Base-by-base conservation (phyloP, 306 rosid species). In the Glycine soja region DNA sequence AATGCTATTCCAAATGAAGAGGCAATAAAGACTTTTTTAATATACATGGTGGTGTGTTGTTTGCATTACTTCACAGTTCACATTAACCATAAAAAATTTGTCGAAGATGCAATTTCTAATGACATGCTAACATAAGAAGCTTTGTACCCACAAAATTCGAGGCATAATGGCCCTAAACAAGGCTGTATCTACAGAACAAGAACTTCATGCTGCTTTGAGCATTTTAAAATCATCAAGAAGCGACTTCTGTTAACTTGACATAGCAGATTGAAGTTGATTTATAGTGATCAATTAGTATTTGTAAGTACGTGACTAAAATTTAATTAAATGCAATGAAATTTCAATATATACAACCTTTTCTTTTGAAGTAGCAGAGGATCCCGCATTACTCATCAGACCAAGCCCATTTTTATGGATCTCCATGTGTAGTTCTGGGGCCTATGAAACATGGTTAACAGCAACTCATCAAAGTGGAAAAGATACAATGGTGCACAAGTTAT, bases 351-450 rank as follows among this genome's bases (percentile, higher is more conserved):
- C 76, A 68, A 93, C 98, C 93, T 90, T 87, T 78, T 70, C 81
- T 72, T 80, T 84, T 54, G 92, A 82, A 24, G 92, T 65, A 62
- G 90, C 53, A 81, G 89, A 85, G 50, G 91, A 40, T 77, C 81
- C 91, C 48, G 76, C 91, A 24, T 80, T 11, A 80, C 61, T 75
- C 88, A 87, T 90, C 63, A 88, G 94, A 84, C 82, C 87, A 73
- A 85, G 75, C 67, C 87, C 92, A 45, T 71, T 81, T 85, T 81
- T 94, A 79, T 90, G 97, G 84, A 94, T 74, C 87, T 94, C 93
- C 84, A 80, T 76, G 89, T 94, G 95, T 83, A 94, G 85, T 43
- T 87, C 91, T 2, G 94, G 89, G 13, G 95, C 97, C 97, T 94
- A 61, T 1, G 56, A 66, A 45, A 74, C 69, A 80, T 52, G 38